These are phyloP conservation scores for Ulota crispa DNA, from an alignment of 225 moss, liverwort and hornwort species.

Conservation along the genomic window DNA sequence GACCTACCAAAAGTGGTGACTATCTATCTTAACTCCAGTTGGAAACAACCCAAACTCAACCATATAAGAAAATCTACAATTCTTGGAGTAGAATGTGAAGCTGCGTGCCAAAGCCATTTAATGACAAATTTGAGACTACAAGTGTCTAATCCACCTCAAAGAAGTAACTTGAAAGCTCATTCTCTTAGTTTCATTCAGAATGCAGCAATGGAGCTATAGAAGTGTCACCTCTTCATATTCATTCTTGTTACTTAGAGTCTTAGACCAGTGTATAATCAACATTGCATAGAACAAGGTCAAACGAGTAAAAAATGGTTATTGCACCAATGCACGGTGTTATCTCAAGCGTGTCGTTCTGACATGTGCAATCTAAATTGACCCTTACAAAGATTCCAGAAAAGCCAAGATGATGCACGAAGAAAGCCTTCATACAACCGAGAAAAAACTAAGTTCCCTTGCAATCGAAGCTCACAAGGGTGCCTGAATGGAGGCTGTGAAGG, in stretches of 20 bases:
- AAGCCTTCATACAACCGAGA: background rate
- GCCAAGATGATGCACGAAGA: background rate
- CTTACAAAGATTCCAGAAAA: background rate
- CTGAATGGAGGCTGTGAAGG: no score
- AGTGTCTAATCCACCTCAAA: background rate
- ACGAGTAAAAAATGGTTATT: background rate
- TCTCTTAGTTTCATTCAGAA: background rate
- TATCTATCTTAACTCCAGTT: background rate
- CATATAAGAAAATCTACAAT: fast-evolving
- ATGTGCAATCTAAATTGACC: background rate
- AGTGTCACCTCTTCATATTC: background rate
- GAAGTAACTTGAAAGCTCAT: background rate
- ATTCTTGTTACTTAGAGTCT: background rate
- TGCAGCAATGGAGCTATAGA: background rate
- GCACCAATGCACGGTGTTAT: background rate
- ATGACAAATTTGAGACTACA: background rate
- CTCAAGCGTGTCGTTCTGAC: background rate
- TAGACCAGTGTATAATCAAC: background rate
- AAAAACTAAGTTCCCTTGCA: background rate
- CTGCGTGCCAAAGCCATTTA: background rate
- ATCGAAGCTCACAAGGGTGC: background rate
- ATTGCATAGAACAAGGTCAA: background rate
- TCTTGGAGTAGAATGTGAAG: fast-evolving
- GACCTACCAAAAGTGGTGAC: background rate
- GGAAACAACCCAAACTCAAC: background rate